These are phyloP conservation scores for Trichoderma guizhouense DNA, from an alignment of 2,329 filamentous ascomycete genomes.

Conservation along the genomic window DNA sequence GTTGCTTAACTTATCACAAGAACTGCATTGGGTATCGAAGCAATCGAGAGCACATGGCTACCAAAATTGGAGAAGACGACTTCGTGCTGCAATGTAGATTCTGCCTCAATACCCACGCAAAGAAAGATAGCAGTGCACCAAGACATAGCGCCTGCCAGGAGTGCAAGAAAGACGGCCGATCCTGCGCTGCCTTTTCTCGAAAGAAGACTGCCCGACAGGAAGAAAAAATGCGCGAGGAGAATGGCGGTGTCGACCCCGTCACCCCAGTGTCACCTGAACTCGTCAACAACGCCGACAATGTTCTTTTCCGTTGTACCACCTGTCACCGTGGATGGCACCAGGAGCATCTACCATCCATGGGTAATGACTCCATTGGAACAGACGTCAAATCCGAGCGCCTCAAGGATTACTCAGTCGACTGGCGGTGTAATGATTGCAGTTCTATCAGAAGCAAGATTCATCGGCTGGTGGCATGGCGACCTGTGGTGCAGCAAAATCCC, in stretches of 20 bases:
- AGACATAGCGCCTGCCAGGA: constrained; percentile 67
- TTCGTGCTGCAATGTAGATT: constrained; percentile 89
- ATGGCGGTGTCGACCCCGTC: constrained; percentile 74
- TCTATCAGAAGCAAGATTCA: constrained; percentile 65
- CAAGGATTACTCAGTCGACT: constrained; percentile 68
- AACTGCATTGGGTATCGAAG: constrained; percentile 72
- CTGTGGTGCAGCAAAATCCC: constrained; percentile 38
- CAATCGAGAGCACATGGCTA: constrained; percentile 79
- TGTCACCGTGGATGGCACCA: constrained; percentile 82
- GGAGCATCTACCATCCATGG: constrained; percentile 66
- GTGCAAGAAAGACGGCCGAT: constrained; percentile 62
- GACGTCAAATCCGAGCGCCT: constrained; percentile 51
- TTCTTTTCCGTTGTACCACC: constrained; percentile 77
- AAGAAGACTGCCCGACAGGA: constrained; percentile 75
- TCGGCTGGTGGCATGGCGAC: constrained; percentile 85
- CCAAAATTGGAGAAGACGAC: constrained; percentile 70
- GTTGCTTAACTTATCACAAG: constrained; percentile 79
- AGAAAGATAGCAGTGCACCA: constrained; percentile 68
- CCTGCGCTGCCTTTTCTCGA: constrained; percentile 72
- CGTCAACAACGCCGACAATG: constrained; percentile 70
- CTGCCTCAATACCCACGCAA: constrained; percentile 67
- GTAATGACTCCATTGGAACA: constrained; percentile 32
- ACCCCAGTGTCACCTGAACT: constrained; percentile 58
- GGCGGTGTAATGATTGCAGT: constrained; percentile 77
- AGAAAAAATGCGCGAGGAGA: constrained; percentile 76